Evolutionary conservation across 1,284 basidiomycete genomes (phyloP), one percentile per base, ranked within the genome.

Genomic region (Malassezia sympodialis): DNA sequence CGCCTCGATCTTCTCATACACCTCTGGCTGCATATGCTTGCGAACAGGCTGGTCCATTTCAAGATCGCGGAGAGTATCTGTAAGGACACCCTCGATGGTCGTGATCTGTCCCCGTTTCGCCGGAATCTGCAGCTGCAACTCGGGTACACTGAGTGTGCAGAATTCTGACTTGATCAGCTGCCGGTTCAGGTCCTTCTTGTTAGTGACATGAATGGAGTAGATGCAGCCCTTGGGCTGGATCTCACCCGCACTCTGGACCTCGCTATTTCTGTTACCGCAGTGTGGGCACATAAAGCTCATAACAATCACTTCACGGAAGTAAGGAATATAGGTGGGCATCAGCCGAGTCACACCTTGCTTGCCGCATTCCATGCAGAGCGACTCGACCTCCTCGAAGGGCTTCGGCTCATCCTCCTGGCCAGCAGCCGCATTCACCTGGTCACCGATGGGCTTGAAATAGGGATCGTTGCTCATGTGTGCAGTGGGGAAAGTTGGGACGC

Each of bases 241-340:
- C 57, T 81, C 76, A 7, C 89, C 88, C 0, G 94, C 94, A 8
- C 86, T 84, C 72, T 96, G 90, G 45, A 96, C 86, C 77, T 98
- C 93, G 71, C 91, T 98, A 77, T 99, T 96, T 39, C 82, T 76
- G 66, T 82, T 78, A 19, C 90, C 90, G 68, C 94, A 99, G 74
- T 90, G 84, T 51, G 93, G 87, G 75, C 94, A 99, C 56, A 83
- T 82, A 79, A 99, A 99, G 40, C 88, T 91, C 82, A 91, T 90
- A 56, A 98, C 83, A 66, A 99, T 87, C 53, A 98, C 86, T 76
- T 99, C 88, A 54, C 83, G 81, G 79, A 98, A 98, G 79, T 87
- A 98, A 0, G 94, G 94, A 56, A 99, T 98, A 17, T 85, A 85
- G 1, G 93, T 98, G 53, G 98, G 80, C 62, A 99, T 82, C 71